Percentiles rank a stretch among this genome's conserved stretches.
Evolutionary conservation across 192 early-diverging fungal genomes (phyloP).

Genomic region (Podila epicladia): DNA sequence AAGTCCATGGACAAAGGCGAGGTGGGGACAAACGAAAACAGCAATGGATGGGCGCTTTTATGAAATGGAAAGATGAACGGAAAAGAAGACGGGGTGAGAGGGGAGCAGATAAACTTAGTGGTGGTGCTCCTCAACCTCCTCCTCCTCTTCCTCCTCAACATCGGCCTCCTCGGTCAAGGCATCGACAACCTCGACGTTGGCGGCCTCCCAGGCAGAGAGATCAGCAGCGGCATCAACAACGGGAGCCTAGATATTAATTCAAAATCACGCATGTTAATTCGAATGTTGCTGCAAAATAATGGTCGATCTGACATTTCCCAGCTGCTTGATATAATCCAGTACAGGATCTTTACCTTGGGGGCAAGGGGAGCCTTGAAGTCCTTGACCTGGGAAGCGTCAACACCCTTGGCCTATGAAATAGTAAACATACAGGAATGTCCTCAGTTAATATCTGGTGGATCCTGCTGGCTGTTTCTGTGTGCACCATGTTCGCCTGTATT

Average conservation of each 20-base stretch:
- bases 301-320: not conserved
- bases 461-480: not conserved
- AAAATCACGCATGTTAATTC: not conserved
- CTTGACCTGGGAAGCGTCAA: conserved; percentile 46
- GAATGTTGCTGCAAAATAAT: not conserved
- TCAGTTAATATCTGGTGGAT: not conserved
- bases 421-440: not conserved
- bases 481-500: not conserved
- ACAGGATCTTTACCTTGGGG: conserved; percentile 28
- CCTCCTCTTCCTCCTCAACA: conserved; percentile 37
- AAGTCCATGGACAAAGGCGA: not conserved
- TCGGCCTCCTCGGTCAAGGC: conserved; percentile 34
- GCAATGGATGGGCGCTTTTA: not conserved
- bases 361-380: conserved; percentile 47
- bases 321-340: not conserved
- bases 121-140: conserved; percentile 40
- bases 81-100: not conserved
- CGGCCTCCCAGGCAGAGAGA: conserved; percentile 51
- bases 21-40: not conserved
- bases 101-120: conserved; percentile 22
- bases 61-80: not conserved
- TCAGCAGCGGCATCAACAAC: conserved; percentile 36
- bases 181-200: conserved; percentile 45
- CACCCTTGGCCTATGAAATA: conserved; percentile 27
- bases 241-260: conserved; percentile 8